Base-by-base conservation (phyloP, 768 basidiomycete genomes). In the Pulveroboletus sp. region DNA sequence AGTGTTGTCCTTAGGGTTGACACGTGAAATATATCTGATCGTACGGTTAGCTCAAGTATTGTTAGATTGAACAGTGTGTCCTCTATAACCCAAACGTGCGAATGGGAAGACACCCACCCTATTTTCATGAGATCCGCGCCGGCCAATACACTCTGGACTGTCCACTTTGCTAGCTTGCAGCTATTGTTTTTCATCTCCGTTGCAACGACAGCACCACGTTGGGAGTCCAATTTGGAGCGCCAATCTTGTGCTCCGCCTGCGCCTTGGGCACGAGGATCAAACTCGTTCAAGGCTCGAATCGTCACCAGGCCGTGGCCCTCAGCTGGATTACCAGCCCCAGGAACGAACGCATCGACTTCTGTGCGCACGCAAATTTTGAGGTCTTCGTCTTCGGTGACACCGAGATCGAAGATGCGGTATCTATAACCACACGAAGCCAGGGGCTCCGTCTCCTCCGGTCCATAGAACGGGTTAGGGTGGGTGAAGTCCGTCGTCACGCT, bases 121-220 rank as follows among this genome's bases (percentile, higher is more conserved):
- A 98, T 92, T 74, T 98, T 99, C 85, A 98, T 87, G 53, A 85
- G 72, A 43, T 98, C 96, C 19, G 93, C 95, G 37, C 96, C 96
- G 37, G 96, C 93, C 30, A 99, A 76, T 32, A 97, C 78, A 63
- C 89, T 89, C 74, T 97, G 93, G 16, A 97, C 90, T 0, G 95
- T 86, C 93, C 95, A 99, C 62, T 95, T 88, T 17, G 94, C 93
- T 24, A 99, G 79, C 69, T 99, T 99, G 73, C 86, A 93, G 60
- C 86, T 90, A 73, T 99, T 99, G 72, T 99, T 99, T 76, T 98
- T 99, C 96, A 98, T 98, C 76, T 99, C 96, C 22, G 92, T 94
- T 30, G 96, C 93, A 51, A 98, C 93, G 36, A 99, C 95, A 2
- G 96, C 96, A 54, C 96, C 96, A 38, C 93, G 83, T 70, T 97